These are phyloP conservation scores for Colletotrichum simmondsii DNA, from an alignment of 2,329 filamentous ascomycete genomes.

Conservation along the genomic window DNA sequence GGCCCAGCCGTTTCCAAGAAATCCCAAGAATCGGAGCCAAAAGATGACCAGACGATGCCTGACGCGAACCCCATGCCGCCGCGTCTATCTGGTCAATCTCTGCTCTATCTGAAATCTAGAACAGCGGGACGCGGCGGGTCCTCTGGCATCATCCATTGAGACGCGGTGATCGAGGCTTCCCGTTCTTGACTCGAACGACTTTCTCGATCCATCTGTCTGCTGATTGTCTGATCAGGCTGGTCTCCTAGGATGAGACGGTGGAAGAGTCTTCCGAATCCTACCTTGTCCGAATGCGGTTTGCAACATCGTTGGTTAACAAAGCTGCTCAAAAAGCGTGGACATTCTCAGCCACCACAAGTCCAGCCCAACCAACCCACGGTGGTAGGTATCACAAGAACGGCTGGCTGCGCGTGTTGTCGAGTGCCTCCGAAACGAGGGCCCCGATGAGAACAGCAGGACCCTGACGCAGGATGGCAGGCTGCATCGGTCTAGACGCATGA, in stretches of 20 bases:
- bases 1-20: neutral
- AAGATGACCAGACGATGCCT: neutral
- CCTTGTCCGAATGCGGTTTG: neutral
- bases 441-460: neutral
- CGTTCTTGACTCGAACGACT: neutral
- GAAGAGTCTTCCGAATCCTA: neutral
- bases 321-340: neutral
- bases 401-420: neutral
- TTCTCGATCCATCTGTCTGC: neutral
- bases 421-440: neutral
- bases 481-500: neutral
- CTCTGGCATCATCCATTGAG: neutral
- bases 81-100: neutral
- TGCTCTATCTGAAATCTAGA: neutral
- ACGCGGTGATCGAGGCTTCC: neutral
- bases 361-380: neutral
- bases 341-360: neutral
- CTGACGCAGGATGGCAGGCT: neutral
- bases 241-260: neutral
- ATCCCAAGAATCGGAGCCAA: neutral
- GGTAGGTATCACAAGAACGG: neutral
- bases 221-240: neutral
- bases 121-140: neutral
- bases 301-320: neutral
- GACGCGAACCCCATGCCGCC: neutral